Evolutionary conservation across 305 asterid species (phyloP).

Genomic region (Rubia balearica): DNA sequence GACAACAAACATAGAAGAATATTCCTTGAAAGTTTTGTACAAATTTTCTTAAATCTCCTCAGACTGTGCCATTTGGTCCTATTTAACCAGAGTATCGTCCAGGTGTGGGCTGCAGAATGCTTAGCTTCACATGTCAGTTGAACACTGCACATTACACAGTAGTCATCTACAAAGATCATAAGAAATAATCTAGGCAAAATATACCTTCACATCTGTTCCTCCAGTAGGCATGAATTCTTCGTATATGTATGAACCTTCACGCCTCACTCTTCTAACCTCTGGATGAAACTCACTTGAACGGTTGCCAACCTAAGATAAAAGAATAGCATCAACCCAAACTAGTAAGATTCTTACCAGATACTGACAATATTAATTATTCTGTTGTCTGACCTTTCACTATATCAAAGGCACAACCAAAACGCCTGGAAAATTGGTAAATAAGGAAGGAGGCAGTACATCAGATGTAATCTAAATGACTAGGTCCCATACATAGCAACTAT

Average conservation of each 20-base stretch:
- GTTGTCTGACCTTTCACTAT: not conserved
- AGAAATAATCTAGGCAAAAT: not conserved
- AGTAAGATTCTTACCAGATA: not conserved
- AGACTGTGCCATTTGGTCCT: not conserved
- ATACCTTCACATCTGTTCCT: slow-evolving; percentile 98
- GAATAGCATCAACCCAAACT: slow-evolving; percentile 4
- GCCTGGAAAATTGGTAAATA: not conserved
- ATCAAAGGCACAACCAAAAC: not conserved
- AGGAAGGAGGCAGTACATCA: not conserved
- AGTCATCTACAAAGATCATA: not conserved
- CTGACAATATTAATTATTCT: not conserved
- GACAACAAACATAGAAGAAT: not conserved
- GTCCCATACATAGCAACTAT: not conserved
- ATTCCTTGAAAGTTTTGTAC: not conserved
- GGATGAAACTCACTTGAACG: slow-evolving; percentile 99
- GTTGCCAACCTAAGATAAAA: slow-evolving; percentile 72
- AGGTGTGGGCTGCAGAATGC: not conserved
- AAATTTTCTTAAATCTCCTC: not conserved
- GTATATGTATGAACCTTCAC: slow-evolving; percentile 95
- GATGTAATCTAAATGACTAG: not conserved
- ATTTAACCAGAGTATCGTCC: not conserved
- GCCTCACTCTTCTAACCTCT: slow-evolving; percentile 93
- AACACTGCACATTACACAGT: not conserved
- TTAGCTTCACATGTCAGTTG: not conserved
- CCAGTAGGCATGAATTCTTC: slow-evolving; percentile 99